Conservation (phyloP, 2,329 filamentous ascomycete species). For the Fusarium floridanum region DNA sequence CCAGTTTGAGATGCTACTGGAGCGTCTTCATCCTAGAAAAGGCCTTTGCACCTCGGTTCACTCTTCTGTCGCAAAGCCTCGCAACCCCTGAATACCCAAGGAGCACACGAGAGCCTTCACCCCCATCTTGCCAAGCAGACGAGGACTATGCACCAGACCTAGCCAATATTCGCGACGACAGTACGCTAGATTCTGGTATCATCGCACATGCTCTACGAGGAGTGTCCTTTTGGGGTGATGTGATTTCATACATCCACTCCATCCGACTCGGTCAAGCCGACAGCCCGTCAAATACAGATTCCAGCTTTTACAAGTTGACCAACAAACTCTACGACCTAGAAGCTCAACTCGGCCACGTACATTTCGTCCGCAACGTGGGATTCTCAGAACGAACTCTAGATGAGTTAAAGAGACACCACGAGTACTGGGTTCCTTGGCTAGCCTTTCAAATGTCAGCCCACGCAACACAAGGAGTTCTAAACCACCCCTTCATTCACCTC, state of each 20-base stretch:
- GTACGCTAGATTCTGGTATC: constrained; percentile 28
- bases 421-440: constrained; percentile 42
- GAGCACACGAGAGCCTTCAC: constrained; percentile 30
- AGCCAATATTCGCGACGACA: constrained; percentile 29
- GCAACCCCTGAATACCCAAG: constrained; percentile 23
- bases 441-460: constrained; percentile 37
- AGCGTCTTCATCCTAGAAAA: constrained; percentile 41
- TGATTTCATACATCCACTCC: constrained; percentile 33
- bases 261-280: constrained; percentile 34
- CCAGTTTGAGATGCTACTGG: constrained; percentile 39
- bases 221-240: constrained; percentile 34
- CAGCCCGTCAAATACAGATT: constrained; percentile 33
- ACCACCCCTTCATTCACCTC: constrained; percentile 42
- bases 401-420: constrained; percentile 30
- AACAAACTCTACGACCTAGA: constrained; percentile 39
- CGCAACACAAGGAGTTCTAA: constrained; percentile 32
- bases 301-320: constrained; percentile 36
- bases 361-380: constrained; percentile 41
- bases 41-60: constrained; percentile 30
- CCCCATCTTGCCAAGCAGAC: constrained; percentile 10
- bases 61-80: constrained; percentile 7
- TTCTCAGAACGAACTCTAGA: constrained; percentile 34
- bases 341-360: constrained; percentile 21
- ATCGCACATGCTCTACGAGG: constrained; percentile 31
- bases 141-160: constrained; percentile 37